Conservation (phyloP, 257 asterid genomes). For the Voacanga thouarsii region DNA sequence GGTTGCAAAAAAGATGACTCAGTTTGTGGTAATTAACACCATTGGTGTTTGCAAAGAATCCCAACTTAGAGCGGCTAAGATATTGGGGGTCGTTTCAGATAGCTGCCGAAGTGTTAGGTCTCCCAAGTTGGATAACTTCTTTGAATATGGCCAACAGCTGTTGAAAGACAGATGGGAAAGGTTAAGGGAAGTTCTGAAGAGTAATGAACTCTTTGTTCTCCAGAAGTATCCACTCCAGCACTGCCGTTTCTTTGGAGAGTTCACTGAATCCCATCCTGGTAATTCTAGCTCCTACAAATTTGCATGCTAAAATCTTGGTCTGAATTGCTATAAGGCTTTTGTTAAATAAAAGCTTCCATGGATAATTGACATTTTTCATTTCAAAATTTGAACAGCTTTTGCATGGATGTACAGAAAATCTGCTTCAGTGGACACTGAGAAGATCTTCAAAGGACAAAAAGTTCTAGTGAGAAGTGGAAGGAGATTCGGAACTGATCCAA, state of each 20-base stretch:
- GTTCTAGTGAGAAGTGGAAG: constrained; percentile 58
- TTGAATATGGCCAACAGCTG: constrained; percentile 33
- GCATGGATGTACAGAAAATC: constrained; percentile 79
- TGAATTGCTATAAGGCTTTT: background rate
- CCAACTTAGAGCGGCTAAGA: constrained; percentile 69
- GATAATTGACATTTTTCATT: background rate
- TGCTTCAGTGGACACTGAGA: constrained; percentile 43
- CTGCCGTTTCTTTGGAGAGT: constrained; percentile 47
- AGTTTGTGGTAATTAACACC: constrained; percentile 62
- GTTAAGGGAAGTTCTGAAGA: constrained; percentile 36
- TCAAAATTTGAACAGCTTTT: constrained; percentile 48
- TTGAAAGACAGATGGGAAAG: constrained; percentile 62
- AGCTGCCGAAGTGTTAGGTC: constrained; percentile 43
- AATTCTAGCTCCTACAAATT: background rate
- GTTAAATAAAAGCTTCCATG: too few relatives aligned
- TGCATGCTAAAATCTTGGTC: background rate
- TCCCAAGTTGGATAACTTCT: constrained; percentile 41
- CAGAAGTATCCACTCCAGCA: constrained; percentile 43
- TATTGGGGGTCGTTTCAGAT: constrained; percentile 46
- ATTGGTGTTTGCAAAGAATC: constrained; percentile 91
- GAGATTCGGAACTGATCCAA: constrained; percentile 50
- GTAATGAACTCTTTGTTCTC: constrained; percentile 29
- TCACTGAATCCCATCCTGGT: constrained; percentile 60
- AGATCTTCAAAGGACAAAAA: constrained; percentile 45
- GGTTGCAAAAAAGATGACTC: constrained; percentile 65